Conservation (phyloP, 768 basidiomycete genomes). For the Suillus bovinus region DNA sequence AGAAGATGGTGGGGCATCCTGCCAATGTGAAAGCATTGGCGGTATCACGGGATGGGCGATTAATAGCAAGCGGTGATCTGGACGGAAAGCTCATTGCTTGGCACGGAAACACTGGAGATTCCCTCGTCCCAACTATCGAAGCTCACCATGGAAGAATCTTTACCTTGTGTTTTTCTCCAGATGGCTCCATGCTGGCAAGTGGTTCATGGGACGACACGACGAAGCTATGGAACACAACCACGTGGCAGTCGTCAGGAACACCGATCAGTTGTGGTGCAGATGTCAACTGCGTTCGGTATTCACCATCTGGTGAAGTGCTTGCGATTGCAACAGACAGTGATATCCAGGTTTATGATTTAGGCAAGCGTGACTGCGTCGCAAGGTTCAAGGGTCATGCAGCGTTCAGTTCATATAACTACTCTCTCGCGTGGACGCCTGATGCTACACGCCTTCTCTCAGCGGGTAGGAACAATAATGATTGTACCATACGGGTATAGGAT, state of each 20-base stretch:
- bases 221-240: not conserved
- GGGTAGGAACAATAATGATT: not conserved
- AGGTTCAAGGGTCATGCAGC: not conserved
- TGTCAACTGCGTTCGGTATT: not conserved
- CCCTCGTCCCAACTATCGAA: not conserved
- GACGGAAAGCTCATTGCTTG: not conserved
- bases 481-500: not conserved
- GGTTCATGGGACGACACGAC: not conserved
- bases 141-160: not conserved
- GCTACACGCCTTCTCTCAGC: not conserved
- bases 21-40: not conserved
- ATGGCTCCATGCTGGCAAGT: not conserved
- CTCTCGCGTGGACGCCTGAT: not conserved
- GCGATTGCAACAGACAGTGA: not conserved
- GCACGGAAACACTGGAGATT: not conserved
- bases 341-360: not conserved
- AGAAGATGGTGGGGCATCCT: not conserved
- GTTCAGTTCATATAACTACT: not conserved
- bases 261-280: not conserved
- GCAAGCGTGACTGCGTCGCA: not conserved
- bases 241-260: not conserved
- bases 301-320: not conserved
- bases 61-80: not conserved
- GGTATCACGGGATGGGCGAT: not conserved
- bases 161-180: not conserved